Evolutionary conservation across 192 early-diverging fungal genomes (phyloP).

Genomic region (Paraglomus occultum): DNA sequence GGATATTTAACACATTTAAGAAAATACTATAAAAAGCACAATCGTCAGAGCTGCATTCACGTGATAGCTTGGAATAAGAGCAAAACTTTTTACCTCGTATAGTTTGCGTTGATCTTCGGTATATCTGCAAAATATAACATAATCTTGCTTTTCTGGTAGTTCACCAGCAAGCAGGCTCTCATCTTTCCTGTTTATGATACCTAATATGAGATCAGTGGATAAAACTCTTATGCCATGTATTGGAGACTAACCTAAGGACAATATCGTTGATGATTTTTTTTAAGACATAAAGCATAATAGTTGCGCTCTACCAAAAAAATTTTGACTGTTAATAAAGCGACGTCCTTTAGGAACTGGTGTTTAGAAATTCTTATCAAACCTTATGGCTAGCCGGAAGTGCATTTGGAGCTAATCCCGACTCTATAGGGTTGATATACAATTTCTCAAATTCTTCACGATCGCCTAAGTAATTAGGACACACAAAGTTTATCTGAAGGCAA

Average conservation of each 20-base stretch:
- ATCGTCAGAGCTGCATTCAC: neutral
- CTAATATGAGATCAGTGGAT: too few relatives aligned
- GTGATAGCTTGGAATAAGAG: neutral
- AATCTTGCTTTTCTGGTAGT: constrained; percentile 72
- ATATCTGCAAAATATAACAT: constrained; percentile 62
- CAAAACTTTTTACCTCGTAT: constrained; percentile 47
- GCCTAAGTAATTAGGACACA: constrained; percentile 62
- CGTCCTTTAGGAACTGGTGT: neutral
- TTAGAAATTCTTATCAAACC: constrained; percentile 17
- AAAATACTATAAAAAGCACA: neutral
- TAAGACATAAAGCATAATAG: constrained; percentile 2
- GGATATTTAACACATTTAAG: neutral
- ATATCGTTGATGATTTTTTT: constrained; percentile 34
- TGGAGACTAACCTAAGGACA: neutral
- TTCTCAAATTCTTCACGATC: constrained; percentile 50
- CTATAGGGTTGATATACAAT: constrained; percentile 60
- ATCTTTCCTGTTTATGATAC: constrained; percentile 43
- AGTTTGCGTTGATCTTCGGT: constrained; percentile 52
- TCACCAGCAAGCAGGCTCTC: constrained; percentile 47
- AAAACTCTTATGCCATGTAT: neutral
- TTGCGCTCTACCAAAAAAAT: neutral
- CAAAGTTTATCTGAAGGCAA: constrained; percentile 78
- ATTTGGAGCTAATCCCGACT: constrained; percentile 56
- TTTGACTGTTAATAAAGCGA: constrained; percentile 21
- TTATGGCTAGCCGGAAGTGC: constrained; percentile 35